Conservation (phyloP, 805 yeast genomes). For the Lipomyces starkeyi region DNA sequence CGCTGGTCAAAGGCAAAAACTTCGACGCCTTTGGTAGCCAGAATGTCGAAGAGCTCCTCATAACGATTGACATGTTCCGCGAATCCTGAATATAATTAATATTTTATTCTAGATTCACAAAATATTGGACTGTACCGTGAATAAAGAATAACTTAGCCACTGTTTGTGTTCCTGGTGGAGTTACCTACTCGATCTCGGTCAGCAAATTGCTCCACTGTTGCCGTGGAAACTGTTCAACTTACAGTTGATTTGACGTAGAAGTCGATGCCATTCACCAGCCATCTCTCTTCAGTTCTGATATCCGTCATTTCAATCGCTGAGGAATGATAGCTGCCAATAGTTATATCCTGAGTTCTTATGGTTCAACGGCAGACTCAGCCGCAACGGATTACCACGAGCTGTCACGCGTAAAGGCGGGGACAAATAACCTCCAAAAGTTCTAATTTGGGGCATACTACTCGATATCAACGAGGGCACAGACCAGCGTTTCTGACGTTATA, state of each 20-base stretch:
- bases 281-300: background rate
- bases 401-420: too few species aligned
- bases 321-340: too few species aligned
- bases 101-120: conserved; percentile 2
- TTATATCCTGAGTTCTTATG: too few species aligned
- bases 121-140: conserved; percentile 38
- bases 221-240: background rate
- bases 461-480: too few species aligned
- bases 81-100: conserved; percentile 42
- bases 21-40: conserved; percentile 46
- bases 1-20: conserved; percentile 50
- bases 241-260: conserved; percentile 17
- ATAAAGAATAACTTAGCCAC: conserved; percentile 45
- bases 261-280: conserved; percentile 10
- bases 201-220: background rate
- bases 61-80: conserved; percentile 46
- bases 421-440: too few species aligned
- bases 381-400: too few species aligned
- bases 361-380: too few species aligned
- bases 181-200: background rate
- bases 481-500: too few species aligned
- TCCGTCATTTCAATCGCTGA: too few species aligned
- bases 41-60: conserved; percentile 42
- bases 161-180: conserved; percentile 32
- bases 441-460: too few species aligned